Base-by-base conservation (phyloP, 2,329 filamentous ascomycete species). In the Fusarium cicatricum region DNA sequence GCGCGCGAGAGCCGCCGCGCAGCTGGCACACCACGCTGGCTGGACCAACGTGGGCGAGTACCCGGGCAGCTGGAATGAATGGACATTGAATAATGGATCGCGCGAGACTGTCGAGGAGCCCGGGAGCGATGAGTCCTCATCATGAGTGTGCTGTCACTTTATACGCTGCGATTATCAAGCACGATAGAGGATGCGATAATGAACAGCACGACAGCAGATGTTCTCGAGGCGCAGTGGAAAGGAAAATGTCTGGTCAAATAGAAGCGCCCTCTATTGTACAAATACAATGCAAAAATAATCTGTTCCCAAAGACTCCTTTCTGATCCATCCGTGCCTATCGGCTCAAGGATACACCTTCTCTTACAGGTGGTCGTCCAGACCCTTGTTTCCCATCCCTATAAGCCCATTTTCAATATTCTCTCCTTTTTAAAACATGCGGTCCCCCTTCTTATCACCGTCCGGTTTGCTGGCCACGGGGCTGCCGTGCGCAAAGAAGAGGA, bases 401-500 rank as follows among this genome's bases (percentile, higher is more conserved):
- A n/a, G 41, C 15, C 40, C 44, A 36, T 38, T 23, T 29, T 29
- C n/a, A 28, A 33, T 19, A 12, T 7, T 19, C 16, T 40, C 33
- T 11, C 23, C 17, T 28, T 48, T 23, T 52, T 48, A 67, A 51
- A 68, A 66, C 55, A 62, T 54, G 16, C 50, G 36, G 14, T 42
- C 40, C 12, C 55, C 58, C 52, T 66, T 69, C 29, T 62, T 59
- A 11, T 55, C 67, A 19, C 60, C 68, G 14, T 71, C 63, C 6
- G 74, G 72, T 61, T 79, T 81, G 81, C 68, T 71, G 15, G 73
- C 71, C 10, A 75, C 73, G 6, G 75, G 44, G 75, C 89, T 92
- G 42, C 84, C 87, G 65, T 91, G 87, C 66, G 92, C 93, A 77
- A 99, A 99, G 83, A 98, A 98, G 23, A 98, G 78, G 55, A 97